Evolutionary conservation across 345 rosid genomes (phyloP).

Genomic region (Excoecaria agallocha): DNA sequence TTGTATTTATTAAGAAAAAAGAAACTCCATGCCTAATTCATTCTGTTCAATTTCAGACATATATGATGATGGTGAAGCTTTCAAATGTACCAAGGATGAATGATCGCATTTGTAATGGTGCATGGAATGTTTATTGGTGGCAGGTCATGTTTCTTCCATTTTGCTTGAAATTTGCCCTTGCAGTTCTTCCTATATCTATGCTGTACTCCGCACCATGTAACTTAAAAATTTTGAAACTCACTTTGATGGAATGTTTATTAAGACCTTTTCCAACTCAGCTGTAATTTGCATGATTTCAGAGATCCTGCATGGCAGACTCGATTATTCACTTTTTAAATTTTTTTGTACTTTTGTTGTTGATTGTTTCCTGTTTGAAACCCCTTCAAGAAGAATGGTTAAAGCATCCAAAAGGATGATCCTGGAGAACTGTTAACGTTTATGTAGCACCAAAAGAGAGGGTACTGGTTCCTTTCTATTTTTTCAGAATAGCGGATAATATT

Average conservation of each 20-base stretch:
- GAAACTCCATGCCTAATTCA: not conserved
- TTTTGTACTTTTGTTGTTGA: not conserved
- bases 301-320: not conserved
- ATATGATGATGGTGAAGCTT: not conserved
- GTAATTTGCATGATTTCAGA: not conserved
- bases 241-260: not conserved
- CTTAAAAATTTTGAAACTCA: not conserved
- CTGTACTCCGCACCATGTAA: not conserved
- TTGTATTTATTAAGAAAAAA: too few relatives aligned
- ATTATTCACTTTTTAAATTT: not conserved
- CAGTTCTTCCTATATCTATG: not conserved
- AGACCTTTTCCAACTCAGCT: not conserved
- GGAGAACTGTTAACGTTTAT: not conserved
- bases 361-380: not conserved
- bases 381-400: not conserved
- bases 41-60: not conserved
- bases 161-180: not conserved
- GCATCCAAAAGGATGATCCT: too few relatives aligned
- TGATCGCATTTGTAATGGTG: not conserved
- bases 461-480: too few relatives aligned
- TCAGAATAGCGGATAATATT: too few relatives aligned
- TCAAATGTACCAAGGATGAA: not conserved
- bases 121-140: not conserved
- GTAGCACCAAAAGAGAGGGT: too few relatives aligned
- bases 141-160: not conserved